Conservation (phyloP, 2,329 filamentous ascomycete species). For the Fusarium bactridioides region DNA sequence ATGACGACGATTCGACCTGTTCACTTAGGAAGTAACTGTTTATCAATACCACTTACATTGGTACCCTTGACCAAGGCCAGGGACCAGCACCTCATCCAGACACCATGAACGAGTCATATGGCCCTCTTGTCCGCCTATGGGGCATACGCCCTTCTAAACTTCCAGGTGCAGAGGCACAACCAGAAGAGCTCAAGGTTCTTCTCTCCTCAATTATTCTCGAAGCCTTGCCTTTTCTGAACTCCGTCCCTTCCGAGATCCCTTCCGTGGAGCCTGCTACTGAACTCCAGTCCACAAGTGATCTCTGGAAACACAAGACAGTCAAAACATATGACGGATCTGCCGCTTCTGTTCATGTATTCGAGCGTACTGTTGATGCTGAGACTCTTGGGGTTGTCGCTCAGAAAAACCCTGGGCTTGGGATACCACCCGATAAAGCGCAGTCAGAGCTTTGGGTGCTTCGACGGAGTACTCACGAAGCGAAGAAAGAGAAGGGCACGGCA, state of each 20-base stretch:
- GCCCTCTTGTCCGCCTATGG: conserved; percentile 62
- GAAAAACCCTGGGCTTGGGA: conserved; percentile 42
- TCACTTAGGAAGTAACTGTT: not conserved
- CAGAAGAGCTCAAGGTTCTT: conserved; percentile 59
- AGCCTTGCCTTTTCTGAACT: conserved; percentile 65
- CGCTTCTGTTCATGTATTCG: conserved; percentile 61
- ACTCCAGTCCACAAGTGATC: conserved; percentile 22
- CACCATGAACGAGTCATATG: conserved; percentile 42
- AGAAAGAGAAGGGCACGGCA: conserved; percentile 60
- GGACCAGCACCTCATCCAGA: not conserved
- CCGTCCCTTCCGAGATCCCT: conserved; percentile 53
- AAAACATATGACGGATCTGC: conserved; percentile 59
- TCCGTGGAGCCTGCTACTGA: conserved; percentile 28
- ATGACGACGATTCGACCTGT: not conserved
- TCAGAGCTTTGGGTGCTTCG: conserved; percentile 71
- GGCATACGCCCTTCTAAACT: conserved; percentile 59
- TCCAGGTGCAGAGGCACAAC: conserved; percentile 50
- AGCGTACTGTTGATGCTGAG: conserved; percentile 56
- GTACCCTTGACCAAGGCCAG: not conserved
- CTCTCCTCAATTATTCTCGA: conserved; percentile 64
- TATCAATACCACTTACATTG: not conserved
- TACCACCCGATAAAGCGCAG: conserved; percentile 29
- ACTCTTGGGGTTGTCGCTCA: conserved; percentile 53
- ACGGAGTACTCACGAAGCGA: conserved; percentile 67
- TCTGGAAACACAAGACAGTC: conserved; percentile 60